A percentile compares a stretch with the other conserved stretches of the same genome.
Conservation (phyloP, 352 stramenopile species). For the Pythium dissotocum region DNA sequence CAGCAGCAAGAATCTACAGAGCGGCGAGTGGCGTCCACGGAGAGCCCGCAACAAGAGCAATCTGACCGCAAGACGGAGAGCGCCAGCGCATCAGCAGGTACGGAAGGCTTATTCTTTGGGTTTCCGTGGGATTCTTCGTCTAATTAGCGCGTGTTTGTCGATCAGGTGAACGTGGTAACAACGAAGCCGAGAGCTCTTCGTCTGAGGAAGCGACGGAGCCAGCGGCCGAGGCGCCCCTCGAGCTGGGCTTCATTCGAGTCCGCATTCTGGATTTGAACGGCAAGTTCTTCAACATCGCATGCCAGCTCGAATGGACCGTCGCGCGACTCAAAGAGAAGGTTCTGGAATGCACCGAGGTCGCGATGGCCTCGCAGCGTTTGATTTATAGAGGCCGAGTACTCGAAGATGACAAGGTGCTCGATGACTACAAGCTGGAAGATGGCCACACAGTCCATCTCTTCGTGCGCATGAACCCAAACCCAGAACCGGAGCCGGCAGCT, state of each 20-base stretch:
- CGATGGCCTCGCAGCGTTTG: conserved; percentile 75
- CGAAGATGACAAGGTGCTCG: conserved; percentile 72
- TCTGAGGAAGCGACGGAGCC: conserved; percentile 10
- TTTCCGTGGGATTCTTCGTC: neutral
- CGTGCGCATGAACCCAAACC: conserved; percentile 62
- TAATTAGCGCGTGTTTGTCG: neutral
- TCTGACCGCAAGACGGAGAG: conserved; percentile 18
- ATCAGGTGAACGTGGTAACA: neutral
- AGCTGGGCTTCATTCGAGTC: conserved; percentile 51
- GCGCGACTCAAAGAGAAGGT: conserved; percentile 69
- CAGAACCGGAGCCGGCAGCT: conserved; percentile 51
- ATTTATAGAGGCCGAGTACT: conserved; percentile 92
- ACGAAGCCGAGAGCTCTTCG: neutral
- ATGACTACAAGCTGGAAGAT: conserved; percentile 89
- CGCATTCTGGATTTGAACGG: conserved; percentile 85
- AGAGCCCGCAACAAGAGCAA: conserved; percentile 15
- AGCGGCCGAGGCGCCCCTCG: conserved; percentile 18
- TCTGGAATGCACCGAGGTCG: conserved; percentile 69
- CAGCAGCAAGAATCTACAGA: conserved; percentile 2
- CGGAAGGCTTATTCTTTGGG: too few species aligned
- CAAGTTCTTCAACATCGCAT: conserved; percentile 82
- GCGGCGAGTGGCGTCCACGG: neutral
- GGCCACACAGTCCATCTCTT: conserved; percentile 92
- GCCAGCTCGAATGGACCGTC: conserved; percentile 66
- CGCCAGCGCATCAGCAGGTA: neutral